Evolutionary conservation across 2,329 filamentous ascomycete species (phyloP).

Genomic region (Blumeriella jaapii): DNA sequence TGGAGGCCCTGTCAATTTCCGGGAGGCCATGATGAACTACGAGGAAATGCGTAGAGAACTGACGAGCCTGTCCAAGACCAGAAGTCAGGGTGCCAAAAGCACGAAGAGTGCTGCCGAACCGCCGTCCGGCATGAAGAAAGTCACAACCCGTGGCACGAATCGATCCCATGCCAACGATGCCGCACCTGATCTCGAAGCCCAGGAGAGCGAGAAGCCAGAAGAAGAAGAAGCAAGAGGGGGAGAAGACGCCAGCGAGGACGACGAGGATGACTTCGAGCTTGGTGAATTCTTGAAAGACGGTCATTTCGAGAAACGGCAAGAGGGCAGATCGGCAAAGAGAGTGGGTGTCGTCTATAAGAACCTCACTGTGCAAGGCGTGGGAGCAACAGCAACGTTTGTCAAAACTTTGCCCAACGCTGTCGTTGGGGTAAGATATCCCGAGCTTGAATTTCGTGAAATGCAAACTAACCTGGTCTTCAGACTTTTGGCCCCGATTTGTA

Average conservation of each 20-base stretch:
- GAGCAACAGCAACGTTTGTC: constrained; percentile 55
- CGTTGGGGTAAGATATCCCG: constrained; percentile 30
- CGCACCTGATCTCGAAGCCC: constrained; percentile 19
- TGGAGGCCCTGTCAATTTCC: constrained; percentile 40
- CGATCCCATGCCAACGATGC: constrained; percentile 4
- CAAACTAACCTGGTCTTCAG: constrained; percentile 9
- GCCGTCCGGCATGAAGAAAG: constrained; percentile 9
- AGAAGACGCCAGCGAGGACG: constrained; percentile 31
- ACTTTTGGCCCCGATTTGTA: constrained; percentile 77
- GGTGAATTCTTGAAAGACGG: constrained; percentile 61
- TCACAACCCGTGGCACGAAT: constrained; percentile 9
- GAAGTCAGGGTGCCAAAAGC: constrained; percentile 12
- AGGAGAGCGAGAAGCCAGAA: constrained; percentile 18
- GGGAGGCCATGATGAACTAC: constrained; percentile 46
- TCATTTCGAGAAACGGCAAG: constrained; percentile 61
- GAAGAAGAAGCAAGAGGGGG: constrained; percentile 7
- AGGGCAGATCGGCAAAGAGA: constrained; percentile 59
- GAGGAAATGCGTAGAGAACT: constrained; percentile 45
- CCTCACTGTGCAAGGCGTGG: constrained; percentile 61
- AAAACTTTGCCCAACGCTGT: constrained; percentile 64
- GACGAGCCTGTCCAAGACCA: constrained; percentile 37
- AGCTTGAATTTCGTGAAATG: background rate
- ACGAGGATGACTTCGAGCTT: constrained; percentile 54
- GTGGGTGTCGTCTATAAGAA: constrained; percentile 69
- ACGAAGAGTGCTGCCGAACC: constrained; percentile 4